Evolutionary conservation across 1,139 yeast genomes (phyloP), one percentile per base, ranked within the genome.

Genomic region (Yamadazyma blattariae): DNA sequence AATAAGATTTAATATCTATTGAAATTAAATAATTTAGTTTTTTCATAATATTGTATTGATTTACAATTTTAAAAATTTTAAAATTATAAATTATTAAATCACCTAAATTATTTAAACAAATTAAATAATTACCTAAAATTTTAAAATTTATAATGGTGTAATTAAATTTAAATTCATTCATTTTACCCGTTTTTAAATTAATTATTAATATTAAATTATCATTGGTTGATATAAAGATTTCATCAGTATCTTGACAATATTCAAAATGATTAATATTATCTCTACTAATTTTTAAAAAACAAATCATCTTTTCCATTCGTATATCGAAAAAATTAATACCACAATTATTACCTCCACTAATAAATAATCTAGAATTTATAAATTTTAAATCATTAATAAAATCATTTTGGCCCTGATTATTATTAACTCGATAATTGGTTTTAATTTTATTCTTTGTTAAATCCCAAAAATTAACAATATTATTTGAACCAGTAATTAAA

Each of bases 401-500:
- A 25, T 52, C 54, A 19, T 46, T 43, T 8, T 39, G 41, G 5
- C 35, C 28, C n/a, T n/a, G n/a, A 17, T 34, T 26, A 7, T 18
- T 16, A 1, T 36, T 23, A 11, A n/a, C 14, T 23, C 25, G 6
- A 15, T 14, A 29, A 22, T 12, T 29, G 4, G 10, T 15, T 9
- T 14, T 15, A 26, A 40, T 50, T 13, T 44, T 50, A 3, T 41
- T 44, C n/a, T n/a, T n/a, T n/a, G n/a, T n/a, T 27, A 55, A 21
- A 25, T 46, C 48, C 50, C 50, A 46, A 17, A 31, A 37, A 95
- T 96, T 52, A 96, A 97, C 68, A 95, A 88, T 67, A 88, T 90
- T 63, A 89, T 90, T 71, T 89, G 86, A 48, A 92, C 95, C 68
- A 94, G 95, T 53, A 77, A 95, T 67, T 95, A 88, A 73, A 76